Conservation (phyloP, 306 rosid genomes). For the Prinsepia uniflora region DNA sequence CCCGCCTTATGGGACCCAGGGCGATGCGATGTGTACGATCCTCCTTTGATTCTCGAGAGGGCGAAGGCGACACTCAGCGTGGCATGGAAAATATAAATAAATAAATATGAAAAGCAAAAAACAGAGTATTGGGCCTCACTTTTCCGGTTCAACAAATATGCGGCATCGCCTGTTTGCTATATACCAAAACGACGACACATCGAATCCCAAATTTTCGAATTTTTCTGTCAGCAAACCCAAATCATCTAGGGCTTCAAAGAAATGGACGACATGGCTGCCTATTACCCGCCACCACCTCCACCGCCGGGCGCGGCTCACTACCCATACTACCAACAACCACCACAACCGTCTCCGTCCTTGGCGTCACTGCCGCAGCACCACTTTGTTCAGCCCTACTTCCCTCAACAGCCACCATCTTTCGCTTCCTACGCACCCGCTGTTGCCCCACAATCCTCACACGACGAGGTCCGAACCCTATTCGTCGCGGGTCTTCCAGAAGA, state of each 20-base stretch:
- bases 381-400: constrained; percentile 35
- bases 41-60: no score
- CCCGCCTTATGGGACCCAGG: no score
- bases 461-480: constrained; percentile 90
- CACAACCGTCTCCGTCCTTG: constrained; percentile 41
- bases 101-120: no score
- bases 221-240: not conserved
- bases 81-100: no score
- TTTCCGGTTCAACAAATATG: not conserved
- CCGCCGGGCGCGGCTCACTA: constrained; percentile 44
- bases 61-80: no score
- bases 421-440: constrained; percentile 21
- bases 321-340: constrained; percentile 53
- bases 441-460: constrained; percentile 15
- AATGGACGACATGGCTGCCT: constrained; percentile 82
- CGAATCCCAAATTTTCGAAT: not conserved
- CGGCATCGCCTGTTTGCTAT: not conserved
- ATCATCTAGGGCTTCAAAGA: not conserved
- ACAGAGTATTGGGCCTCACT: not conserved
- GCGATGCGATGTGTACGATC: no score
- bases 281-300: constrained; percentile 59
- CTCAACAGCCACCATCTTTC: constrained; percentile 27
- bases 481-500: constrained; percentile 89
- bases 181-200: not conserved
- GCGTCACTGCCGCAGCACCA: constrained; percentile 34